Conservation (phyloP, 208 protist genomes). For the Trypanosoma grayi region DNA sequence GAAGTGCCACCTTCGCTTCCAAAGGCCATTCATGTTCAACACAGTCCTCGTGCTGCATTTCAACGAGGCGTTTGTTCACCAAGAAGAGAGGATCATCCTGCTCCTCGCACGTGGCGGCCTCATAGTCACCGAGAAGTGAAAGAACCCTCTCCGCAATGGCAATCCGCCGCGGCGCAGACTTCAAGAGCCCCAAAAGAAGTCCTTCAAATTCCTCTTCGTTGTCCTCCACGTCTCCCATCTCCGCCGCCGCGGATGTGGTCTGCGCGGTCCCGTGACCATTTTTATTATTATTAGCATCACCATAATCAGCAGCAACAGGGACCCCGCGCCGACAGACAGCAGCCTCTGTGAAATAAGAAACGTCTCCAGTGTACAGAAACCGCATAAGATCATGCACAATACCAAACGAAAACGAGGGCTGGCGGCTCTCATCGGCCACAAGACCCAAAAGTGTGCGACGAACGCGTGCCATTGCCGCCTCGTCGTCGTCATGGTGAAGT, state of each 20-base stretch:
- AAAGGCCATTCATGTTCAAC: neutral
- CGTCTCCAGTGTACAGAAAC: constrained; percentile 22
- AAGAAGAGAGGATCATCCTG: neutral
- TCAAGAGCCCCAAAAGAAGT: constrained; percentile 12
- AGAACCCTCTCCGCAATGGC: constrained; percentile 9
- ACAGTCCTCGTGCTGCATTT: neutral
- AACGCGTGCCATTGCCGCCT: neutral
- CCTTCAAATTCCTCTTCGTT: neutral
- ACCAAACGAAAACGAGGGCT: constrained; percentile 14
- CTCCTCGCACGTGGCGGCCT: neutral
- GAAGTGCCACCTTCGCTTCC: neutral
- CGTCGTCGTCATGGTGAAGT: neutral
- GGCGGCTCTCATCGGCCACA: constrained; percentile 4
- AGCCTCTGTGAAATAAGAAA: constrained; percentile 6
- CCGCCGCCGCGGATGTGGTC: neutral
- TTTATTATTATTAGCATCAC: neutral
- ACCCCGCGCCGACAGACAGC: neutral
- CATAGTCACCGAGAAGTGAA: constrained; percentile 3
- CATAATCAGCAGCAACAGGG: neutral
- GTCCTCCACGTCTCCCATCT: neutral
- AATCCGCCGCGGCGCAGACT: constrained; percentile 10
- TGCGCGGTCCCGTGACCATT: neutral
- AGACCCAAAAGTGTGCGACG: neutral
- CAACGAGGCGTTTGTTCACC: neutral
- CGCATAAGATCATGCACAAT: constrained; percentile 17